Percentiles rank a stretch among this genome's conserved stretches.
These are phyloP conservation scores for Aspergillus sclerotiicarbonarius DNA, from an alignment of 495 filamentous ascomycete species.

Conservation along the genomic window DNA sequence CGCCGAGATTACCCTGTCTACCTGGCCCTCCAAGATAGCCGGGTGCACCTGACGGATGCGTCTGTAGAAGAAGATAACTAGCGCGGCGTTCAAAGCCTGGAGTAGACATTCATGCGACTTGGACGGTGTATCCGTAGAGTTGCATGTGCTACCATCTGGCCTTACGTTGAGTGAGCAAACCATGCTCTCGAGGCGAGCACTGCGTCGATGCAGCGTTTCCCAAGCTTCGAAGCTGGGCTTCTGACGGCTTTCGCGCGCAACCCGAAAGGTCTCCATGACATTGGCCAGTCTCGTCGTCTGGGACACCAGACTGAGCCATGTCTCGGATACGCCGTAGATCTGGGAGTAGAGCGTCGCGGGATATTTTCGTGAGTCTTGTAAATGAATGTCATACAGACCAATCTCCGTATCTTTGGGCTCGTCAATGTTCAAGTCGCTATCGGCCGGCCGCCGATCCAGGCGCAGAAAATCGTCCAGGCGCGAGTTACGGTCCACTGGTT, in stretches of 20 bases:
- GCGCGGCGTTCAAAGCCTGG: conserved; percentile 27
- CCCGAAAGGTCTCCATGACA: conserved; percentile 28
- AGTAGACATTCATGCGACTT: conserved; percentile 26
- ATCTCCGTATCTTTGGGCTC: conserved; percentile 30
- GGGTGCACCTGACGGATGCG: conserved; percentile 32
- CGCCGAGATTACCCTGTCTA: conserved; percentile 31
- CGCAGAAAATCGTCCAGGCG: conserved; percentile 36
- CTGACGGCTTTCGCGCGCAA: conserved; percentile 11
- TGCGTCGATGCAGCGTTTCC: conserved; percentile 33
- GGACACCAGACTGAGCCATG: conserved; percentile 37
- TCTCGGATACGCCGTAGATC: conserved; percentile 36
- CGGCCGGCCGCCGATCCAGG: conserved; percentile 28
- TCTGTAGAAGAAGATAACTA: conserved; percentile 37
- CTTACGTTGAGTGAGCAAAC: conserved; percentile 30
- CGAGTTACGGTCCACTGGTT: background rate
- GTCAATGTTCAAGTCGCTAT: conserved; percentile 36
- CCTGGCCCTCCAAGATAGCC: conserved; percentile 29
- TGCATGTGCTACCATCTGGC: conserved; percentile 7
- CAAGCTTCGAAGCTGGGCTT: conserved; percentile 23
- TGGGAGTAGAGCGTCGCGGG: conserved; percentile 32
- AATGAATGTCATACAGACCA: conserved; percentile 32
- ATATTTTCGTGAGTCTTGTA: conserved; percentile 34
- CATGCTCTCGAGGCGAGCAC: conserved; percentile 33
- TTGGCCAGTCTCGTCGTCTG: conserved; percentile 37
- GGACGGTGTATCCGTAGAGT: conserved; percentile 16